Evolutionary conservation across 768 basidiomycete genomes (phyloP).

Genomic region (Tricholoma furcatifolium): DNA sequence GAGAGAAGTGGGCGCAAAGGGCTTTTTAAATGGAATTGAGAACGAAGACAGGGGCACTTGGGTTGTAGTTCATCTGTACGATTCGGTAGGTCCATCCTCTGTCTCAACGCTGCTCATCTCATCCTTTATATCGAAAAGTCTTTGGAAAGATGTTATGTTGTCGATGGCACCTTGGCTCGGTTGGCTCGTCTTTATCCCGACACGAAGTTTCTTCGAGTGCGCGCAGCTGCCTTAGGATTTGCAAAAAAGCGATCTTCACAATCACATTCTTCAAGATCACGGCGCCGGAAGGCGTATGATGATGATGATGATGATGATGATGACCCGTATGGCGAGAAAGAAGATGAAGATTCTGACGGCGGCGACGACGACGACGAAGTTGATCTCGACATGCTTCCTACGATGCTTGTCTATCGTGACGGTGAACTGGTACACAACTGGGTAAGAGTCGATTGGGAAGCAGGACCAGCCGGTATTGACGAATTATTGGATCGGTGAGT

Average conservation of each 20-base stretch:
- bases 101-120: constrained; percentile 3
- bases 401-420: constrained; percentile 73
- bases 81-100: constrained; percentile 52
- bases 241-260: constrained; percentile 33
- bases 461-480: constrained; percentile 62
- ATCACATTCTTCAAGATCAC: constrained; percentile 28
- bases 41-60: constrained; percentile 65
- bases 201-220: constrained; percentile 80
- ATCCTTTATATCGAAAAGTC: constrained; percentile 43
- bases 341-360: constrained; percentile 43
- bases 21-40: constrained; percentile 76
- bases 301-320: constrained; percentile 26
- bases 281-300: constrained; percentile 21
- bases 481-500: constrained; percentile 64
- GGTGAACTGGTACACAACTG: constrained; percentile 86
- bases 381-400: constrained; percentile 79
- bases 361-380: constrained; percentile 58
- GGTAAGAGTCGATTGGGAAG: constrained; percentile 89
- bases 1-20: constrained; percentile 73
- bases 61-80: constrained; percentile 87
- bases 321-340: constrained; percentile 30
- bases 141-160: constrained; percentile 66
- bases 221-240: constrained; percentile 77
- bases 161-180: constrained; percentile 67
- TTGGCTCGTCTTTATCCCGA: constrained; percentile 69